Base-by-base conservation (phyloP, 2,329 filamentous ascomycete genomes). In the Calonectria hongkongensis region DNA sequence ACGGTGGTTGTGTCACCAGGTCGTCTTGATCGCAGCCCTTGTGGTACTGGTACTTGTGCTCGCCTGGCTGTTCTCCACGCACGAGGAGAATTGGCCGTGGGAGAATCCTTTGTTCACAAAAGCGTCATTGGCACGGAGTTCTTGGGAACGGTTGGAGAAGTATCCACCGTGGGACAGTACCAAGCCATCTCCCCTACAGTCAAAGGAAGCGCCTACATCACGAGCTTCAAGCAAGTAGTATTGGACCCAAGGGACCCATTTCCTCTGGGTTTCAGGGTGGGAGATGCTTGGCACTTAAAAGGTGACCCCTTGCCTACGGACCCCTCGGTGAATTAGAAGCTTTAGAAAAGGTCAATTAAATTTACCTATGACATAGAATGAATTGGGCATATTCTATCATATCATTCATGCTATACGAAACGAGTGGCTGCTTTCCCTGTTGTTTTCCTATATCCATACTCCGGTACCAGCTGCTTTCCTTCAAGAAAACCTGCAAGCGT, bases 1-100 rank as follows among this genome's bases (percentile, higher is more conserved):
- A 75, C 74, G 0, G 74, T 76, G 2, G 74, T 76, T 0, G 74
- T 76, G 0, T 76, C 74, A 1, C 74, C 72, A 0, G 74, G 74
- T 0, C 63, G 74, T 13, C 65, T 75, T 2, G 74, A 75, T 27
- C 30, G 74, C 51, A 76, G 74, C 12, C 74, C 74, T 1, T 76
- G 74, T 2, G 74, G 74, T 3, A 76, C 74, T 0, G 74, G 73
- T n/a, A 75, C 74, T 2, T 76, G 74, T 16, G 74, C 74, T 10
- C 64, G 72, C 8, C 41, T 76, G 2, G 74, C 74, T 2, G 74
- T 73, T 1, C 69, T 76, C 0, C 66, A 76, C 1, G 74, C 74
- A 0, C 66, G 72, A 21, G 74, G 74, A 6, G 30, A 75, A n/a
- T 9, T 76, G 7, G 66, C 66, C 2, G 69, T 70, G 41, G 64